These are phyloP conservation scores for Lenzites betulinus DNA, from an alignment of 768 basidiomycete genomes.

Conservation along the genomic window DNA sequence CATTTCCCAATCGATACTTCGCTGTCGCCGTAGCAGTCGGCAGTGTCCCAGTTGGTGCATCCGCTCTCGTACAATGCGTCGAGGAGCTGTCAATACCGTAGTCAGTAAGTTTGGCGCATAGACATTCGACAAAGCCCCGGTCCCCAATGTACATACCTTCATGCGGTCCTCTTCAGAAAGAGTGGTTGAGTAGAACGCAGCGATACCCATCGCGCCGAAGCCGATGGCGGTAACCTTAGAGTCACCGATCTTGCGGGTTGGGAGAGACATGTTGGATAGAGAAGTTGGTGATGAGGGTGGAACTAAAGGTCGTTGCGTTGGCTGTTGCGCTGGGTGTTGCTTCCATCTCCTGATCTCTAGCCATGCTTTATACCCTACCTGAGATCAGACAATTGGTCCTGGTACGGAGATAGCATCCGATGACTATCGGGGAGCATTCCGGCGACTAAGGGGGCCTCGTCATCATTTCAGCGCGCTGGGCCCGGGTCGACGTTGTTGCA, in stretches of 20 bases:
- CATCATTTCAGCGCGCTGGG: too few relatives aligned
- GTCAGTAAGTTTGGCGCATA: background rate
- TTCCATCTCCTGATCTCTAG: too few relatives aligned
- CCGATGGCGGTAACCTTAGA: conserved; percentile 52
- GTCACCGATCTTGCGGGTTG: conserved; percentile 48
- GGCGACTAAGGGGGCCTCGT: too few relatives aligned
- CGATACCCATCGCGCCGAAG: conserved; percentile 62
- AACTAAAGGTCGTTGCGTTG: too few relatives aligned
- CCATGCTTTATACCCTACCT: too few relatives aligned
- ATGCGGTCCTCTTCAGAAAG: conserved; percentile 59
- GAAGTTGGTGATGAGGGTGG: too few relatives aligned
- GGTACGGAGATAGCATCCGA: too few relatives aligned
- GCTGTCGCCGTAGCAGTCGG: conserved; percentile 41
- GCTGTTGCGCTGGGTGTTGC: too few relatives aligned
- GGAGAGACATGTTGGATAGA: conserved; percentile 31
- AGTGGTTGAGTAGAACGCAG: conserved; percentile 45
- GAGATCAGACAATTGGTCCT: too few relatives aligned
- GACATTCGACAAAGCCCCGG: conserved; percentile 24
- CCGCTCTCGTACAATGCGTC: conserved; percentile 42
- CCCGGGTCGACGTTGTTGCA: too few relatives aligned
- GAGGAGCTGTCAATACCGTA: conserved; percentile 35
- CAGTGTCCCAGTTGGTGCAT: conserved; percentile 49
- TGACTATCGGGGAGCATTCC: too few relatives aligned
- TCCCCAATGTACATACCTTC: conserved; percentile 43
- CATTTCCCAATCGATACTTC: conserved; percentile 48